Percentiles rank a stretch among this genome's conserved stretches.
Conservation (phyloP, 1,284 basidiomycete genomes). For the Tylopilus sp. region DNA sequence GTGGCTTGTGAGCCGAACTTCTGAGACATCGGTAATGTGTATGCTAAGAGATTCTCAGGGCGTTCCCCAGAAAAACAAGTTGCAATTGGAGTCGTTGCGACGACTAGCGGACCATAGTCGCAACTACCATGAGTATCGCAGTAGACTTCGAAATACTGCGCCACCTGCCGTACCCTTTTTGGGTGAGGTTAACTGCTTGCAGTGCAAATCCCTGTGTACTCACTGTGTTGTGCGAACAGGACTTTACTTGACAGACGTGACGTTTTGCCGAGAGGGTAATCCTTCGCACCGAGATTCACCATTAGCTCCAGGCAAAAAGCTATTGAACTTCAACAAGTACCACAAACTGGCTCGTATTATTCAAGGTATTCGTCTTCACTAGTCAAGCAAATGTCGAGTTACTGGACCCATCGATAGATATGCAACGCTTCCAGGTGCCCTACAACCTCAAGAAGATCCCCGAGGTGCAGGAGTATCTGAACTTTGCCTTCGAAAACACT, state of each 20-base stretch:
- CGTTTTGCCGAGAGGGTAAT: constrained; percentile 95
- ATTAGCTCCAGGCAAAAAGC: constrained; percentile 67
- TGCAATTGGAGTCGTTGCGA: constrained; percentile 77
- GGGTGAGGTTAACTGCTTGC: constrained; percentile 44
- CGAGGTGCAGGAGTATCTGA: constrained; percentile 80
- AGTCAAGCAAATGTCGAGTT: neutral
- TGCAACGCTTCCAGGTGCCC: constrained; percentile 89
- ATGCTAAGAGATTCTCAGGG: constrained; percentile 48
- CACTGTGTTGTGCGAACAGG: constrained; percentile 42
- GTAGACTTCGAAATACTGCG: constrained; percentile 73
- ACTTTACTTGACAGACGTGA: constrained; percentile 87
- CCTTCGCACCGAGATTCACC: constrained; percentile 82
- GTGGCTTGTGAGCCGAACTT: constrained; percentile 66
- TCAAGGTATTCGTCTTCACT: constrained; percentile 50
- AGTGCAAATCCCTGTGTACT: constrained; percentile 5
- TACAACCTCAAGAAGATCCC: constrained; percentile 81
- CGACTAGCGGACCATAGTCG: constrained; percentile 85
- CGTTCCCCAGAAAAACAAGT: constrained; percentile 80
- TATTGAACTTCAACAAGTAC: constrained; percentile 96
- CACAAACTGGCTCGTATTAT: constrained; percentile 87
- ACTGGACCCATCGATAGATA: constrained; percentile 50
- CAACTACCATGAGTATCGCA: constrained; percentile 92
- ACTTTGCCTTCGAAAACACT: constrained; percentile 66
- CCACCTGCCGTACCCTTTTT: constrained; percentile 92
- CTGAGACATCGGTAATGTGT: neutral